Evolutionary conservation across 2,329 filamentous ascomycete genomes (phyloP).

Genomic region (Cladosporium oxysporum): DNA sequence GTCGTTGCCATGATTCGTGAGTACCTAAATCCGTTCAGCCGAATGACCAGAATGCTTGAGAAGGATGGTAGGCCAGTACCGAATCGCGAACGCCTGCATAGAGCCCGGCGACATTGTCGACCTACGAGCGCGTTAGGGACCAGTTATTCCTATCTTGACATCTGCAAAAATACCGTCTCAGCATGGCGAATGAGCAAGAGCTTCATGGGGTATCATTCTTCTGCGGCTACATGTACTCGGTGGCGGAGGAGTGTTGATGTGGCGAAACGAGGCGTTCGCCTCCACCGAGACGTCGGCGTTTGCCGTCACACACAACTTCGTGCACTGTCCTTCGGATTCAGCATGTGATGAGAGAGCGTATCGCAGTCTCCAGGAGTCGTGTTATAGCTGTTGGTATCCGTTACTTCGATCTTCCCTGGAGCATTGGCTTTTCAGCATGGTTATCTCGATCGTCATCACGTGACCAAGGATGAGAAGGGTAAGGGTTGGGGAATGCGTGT

Average conservation of each 20-base stretch:
- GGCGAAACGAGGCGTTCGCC: neutral
- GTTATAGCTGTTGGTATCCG: neutral
- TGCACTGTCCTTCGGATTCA: neutral
- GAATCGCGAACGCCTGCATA: constrained; percentile 84
- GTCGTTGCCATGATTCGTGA: constrained; percentile 68
- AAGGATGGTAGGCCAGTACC: constrained; percentile 58
- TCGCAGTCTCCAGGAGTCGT: neutral
- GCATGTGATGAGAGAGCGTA: neutral
- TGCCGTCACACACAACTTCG: neutral
- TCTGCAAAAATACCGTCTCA: constrained; percentile 10
- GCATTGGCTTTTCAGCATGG: neutral
- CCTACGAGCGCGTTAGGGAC: constrained; percentile 49
- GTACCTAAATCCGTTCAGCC: neutral
- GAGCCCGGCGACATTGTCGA: constrained; percentile 79
- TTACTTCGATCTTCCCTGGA: neutral
- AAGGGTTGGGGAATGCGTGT: no score
- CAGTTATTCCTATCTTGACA: neutral
- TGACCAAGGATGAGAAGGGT: neutral
- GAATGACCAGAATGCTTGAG: neutral
- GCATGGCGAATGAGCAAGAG: constrained; percentile 69
- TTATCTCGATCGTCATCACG: neutral
- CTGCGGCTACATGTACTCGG: neutral
- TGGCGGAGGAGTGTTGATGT: neutral
- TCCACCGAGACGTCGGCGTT: neutral
- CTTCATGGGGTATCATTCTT: constrained; percentile 49